Percentiles rank a stretch among this genome's conserved stretches.
These are phyloP conservation scores for Plasmodium reichenowi DNA, from an alignment of 169 alveolate species.

Conservation along the genomic window DNA sequence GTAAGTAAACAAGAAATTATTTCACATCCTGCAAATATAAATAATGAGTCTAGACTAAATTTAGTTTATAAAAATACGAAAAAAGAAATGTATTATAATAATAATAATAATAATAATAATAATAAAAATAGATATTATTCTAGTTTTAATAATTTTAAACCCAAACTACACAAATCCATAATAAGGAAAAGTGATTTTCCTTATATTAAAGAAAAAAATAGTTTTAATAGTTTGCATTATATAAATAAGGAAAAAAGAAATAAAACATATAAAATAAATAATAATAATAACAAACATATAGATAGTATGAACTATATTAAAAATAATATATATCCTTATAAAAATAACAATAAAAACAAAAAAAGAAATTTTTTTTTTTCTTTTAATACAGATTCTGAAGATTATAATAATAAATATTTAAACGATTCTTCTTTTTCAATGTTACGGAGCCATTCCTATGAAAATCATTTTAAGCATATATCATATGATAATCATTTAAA, in stretches of 20 bases:
- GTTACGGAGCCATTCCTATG: slow-evolving; percentile 11
- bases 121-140: slow-evolving; percentile 1
- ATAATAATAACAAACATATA: slow-evolving; percentile 5
- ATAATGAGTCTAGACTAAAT: slow-evolving; percentile 34
- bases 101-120: slow-evolving; percentile 7
- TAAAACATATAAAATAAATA: background rate
- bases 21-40: slow-evolving; percentile 14
- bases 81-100: background rate
- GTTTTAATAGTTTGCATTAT: slow-evolving; percentile 10
- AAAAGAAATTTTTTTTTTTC: slow-evolving; percentile 18
- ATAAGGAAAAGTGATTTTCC: slow-evolving; percentile 18
- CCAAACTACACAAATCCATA: slow-evolving; percentile 1
- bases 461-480: slow-evolving; percentile 16
- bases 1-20: slow-evolving; percentile 4
- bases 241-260: slow-evolving; percentile 7
- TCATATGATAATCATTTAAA: slow-evolving; percentile 5
- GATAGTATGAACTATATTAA: background rate
- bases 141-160: background rate
- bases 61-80: slow-evolving; percentile 18
- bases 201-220: background rate
- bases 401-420: slow-evolving; percentile 9
- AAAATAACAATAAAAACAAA: slow-evolving; percentile 16
- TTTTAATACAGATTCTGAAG: slow-evolving; percentile 66
- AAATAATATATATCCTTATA: background rate
- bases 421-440: slow-evolving; percentile 20